These are phyloP conservation scores for Lyophyllum shimeji DNA, from an alignment of 768 basidiomycete species.

Conservation along the genomic window DNA sequence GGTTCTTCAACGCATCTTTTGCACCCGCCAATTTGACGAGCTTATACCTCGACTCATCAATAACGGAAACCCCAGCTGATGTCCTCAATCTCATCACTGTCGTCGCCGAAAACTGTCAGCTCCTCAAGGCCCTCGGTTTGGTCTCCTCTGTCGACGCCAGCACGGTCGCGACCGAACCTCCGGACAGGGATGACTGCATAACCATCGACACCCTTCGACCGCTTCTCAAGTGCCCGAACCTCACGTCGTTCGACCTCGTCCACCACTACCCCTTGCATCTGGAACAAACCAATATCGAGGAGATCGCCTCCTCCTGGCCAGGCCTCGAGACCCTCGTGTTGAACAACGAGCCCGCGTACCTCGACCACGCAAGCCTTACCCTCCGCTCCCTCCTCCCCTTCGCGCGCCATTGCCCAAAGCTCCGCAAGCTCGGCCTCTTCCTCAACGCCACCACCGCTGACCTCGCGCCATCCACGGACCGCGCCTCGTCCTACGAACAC, in stretches of 20 bases:
- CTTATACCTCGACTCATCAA: conserved; percentile 52
- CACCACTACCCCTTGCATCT: conserved; percentile 40
- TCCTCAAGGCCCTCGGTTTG: conserved; percentile 45
- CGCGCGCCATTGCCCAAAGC: conserved; percentile 37
- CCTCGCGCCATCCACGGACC: conserved; percentile 16
- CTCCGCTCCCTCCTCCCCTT: conserved; percentile 40
- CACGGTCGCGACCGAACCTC: not conserved
- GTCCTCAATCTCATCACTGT: conserved; percentile 43
- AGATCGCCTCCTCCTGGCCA: conserved; percentile 45
- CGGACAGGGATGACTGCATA: conserved; percentile 16
- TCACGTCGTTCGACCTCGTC: conserved; percentile 34
- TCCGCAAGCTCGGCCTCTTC: conserved; percentile 42
- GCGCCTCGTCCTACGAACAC: conserved; percentile 13
- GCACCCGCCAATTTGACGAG: conserved; percentile 48
- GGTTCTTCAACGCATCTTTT: conserved; percentile 42
- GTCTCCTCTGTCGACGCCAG: conserved; percentile 29
- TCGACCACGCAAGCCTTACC: conserved; percentile 31
- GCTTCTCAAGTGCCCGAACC: conserved; percentile 30
- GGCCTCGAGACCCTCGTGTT: conserved; percentile 42
- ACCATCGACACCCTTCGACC: conserved; percentile 35
- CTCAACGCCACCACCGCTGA: conserved; percentile 33
- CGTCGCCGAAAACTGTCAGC: conserved; percentile 46
- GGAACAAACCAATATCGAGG: conserved; percentile 41
- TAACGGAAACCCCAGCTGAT: conserved; percentile 39
- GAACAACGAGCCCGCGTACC: conserved; percentile 43